Evolutionary conservation across 768 basidiomycete genomes (phyloP).

Genomic region (Gyrodon lividus): DNA sequence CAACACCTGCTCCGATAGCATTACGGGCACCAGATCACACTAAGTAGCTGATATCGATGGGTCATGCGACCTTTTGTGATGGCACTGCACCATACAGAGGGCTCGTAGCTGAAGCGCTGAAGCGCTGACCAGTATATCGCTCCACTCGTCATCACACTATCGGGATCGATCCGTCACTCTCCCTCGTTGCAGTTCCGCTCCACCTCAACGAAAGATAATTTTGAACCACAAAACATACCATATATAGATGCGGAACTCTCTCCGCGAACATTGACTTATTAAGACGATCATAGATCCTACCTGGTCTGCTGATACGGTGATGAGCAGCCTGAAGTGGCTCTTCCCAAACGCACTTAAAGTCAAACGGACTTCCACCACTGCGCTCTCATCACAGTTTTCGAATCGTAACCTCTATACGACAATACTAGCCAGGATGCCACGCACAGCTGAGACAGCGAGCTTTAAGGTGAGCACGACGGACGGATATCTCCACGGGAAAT

Average conservation of each 20-base stretch:
- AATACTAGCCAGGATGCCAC: slow-evolving; percentile 48
- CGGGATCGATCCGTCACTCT: not conserved
- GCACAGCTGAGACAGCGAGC: slow-evolving; percentile 60
- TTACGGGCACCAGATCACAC: too few species aligned
- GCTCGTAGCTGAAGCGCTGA: too few species aligned
- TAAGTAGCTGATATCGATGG: too few species aligned
- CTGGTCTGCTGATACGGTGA: too few species aligned
- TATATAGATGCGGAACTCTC: slow-evolving; percentile 12
- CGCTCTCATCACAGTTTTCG: slow-evolving; percentile 1
- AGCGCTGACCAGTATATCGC: too few species aligned
- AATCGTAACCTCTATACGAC: slow-evolving; percentile 10
- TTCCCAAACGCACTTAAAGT: slow-evolving; percentile 6
- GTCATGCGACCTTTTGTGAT: too few species aligned
- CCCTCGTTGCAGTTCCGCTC: not conserved
- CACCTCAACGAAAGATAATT: not conserved
- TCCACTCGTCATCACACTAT: too few species aligned
- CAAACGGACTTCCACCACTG: slow-evolving; percentile 1
- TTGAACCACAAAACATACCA: slow-evolving; percentile 2
- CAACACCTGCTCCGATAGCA: too few species aligned
- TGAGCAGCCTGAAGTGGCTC: too few species aligned
- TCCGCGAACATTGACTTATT: slow-evolving; percentile 7
- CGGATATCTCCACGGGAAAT: not conserved
- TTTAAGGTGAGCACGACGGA: slow-evolving; percentile 46
- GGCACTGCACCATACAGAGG: too few species aligned
- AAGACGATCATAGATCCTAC: slow-evolving; percentile 1